These are phyloP conservation scores for Moricandia moricandioides DNA, from an alignment of 345 rosid genomes.

Conservation along the genomic window DNA sequence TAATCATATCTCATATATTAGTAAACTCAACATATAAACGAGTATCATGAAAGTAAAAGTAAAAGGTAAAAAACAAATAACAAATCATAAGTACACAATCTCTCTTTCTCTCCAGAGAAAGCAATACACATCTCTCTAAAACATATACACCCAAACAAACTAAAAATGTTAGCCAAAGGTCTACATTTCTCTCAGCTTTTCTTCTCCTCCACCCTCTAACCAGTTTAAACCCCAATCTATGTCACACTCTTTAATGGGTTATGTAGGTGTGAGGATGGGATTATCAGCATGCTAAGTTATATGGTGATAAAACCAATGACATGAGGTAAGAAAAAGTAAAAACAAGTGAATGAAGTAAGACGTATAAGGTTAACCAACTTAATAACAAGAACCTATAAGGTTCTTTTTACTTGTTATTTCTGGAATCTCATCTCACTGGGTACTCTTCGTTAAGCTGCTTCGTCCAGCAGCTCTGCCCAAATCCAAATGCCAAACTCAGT, in stretches of 20 bases:
- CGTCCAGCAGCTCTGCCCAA: slow-evolving; percentile 40
- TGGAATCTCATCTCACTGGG: slow-evolving; percentile 29
- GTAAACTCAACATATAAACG: slow-evolving; percentile 22
- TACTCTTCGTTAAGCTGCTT: slow-evolving; percentile 76
- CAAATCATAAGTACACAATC: slow-evolving; percentile 22
- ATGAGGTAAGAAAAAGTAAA: too few relatives aligned
- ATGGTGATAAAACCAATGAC: slow-evolving; percentile 20
- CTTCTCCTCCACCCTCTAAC: slow-evolving; percentile 19
- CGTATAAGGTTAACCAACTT: slow-evolving; percentile 23
- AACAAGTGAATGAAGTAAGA: neutral
- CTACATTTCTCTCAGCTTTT: slow-evolving; percentile 17
- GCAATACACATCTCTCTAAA: slow-evolving; percentile 18
- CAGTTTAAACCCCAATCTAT: slow-evolving; percentile 18
- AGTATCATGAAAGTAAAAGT: too few relatives aligned
- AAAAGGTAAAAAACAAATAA: too few relatives aligned
- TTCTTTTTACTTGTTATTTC: slow-evolving; percentile 12
- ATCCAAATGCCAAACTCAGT: slow-evolving; percentile 9
- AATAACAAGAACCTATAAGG: slow-evolving; percentile 16
- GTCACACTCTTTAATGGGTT: slow-evolving; percentile 16
- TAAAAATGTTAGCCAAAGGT: slow-evolving; percentile 31
- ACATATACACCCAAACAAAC: slow-evolving; percentile 32
- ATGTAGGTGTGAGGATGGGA: slow-evolving; percentile 23
- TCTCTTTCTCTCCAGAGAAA: slow-evolving; percentile 10
- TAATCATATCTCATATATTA: slow-evolving; percentile 8
- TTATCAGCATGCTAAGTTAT: slow-evolving; percentile 30